Conservation (phyloP, 1,284 basidiomycete genomes). For the Bondarzewia mesenterica region DNA sequence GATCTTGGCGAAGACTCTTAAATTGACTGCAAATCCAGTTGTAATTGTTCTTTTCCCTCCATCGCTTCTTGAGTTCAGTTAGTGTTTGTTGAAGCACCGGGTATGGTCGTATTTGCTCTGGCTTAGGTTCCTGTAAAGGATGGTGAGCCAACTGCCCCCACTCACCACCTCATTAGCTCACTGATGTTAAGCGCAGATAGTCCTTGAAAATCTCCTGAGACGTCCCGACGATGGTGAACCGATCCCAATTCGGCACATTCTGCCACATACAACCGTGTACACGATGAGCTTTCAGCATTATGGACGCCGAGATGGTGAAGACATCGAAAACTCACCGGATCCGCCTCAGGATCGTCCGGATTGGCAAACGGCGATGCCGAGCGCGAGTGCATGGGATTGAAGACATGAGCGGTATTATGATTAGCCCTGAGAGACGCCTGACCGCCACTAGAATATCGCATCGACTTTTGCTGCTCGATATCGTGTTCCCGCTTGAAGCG, state of each 20-base stretch:
- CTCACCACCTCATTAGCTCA: constrained; percentile 29
- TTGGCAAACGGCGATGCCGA: constrained; percentile 39
- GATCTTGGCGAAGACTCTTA: constrained; percentile 94
- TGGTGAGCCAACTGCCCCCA: background rate
- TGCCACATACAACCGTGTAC: constrained; percentile 23
- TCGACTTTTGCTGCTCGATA: constrained; percentile 62
- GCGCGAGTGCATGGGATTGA: constrained; percentile 30
- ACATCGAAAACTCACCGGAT: constrained; percentile 54
- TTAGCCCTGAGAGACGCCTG: constrained; percentile 36
- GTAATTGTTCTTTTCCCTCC: constrained; percentile 82
- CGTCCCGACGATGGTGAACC: constrained; percentile 90
- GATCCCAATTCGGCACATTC: constrained; percentile 98
- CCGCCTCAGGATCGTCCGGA: constrained; percentile 59
- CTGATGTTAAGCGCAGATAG: constrained; percentile 91
- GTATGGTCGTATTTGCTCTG: constrained; percentile 89
- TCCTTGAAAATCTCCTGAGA: constrained; percentile 89
- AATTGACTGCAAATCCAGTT: constrained; percentile 97
- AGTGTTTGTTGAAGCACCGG: constrained; percentile 81
- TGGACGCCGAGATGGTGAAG: background rate
- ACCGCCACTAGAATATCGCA: constrained; percentile 13
- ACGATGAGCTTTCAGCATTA: background rate
- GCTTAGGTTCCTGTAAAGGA: constrained; percentile 76
- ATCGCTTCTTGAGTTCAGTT: constrained; percentile 81
- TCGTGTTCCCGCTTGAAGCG: constrained; percentile 79
- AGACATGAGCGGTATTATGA: constrained; percentile 44